Percentiles rank a stretch among this genome's conserved stretches.
phyloP scores from a whole-genome alignment of 2,329 filamentous ascomycete genomes.

The Dactylellina haptotyla region DNA sequence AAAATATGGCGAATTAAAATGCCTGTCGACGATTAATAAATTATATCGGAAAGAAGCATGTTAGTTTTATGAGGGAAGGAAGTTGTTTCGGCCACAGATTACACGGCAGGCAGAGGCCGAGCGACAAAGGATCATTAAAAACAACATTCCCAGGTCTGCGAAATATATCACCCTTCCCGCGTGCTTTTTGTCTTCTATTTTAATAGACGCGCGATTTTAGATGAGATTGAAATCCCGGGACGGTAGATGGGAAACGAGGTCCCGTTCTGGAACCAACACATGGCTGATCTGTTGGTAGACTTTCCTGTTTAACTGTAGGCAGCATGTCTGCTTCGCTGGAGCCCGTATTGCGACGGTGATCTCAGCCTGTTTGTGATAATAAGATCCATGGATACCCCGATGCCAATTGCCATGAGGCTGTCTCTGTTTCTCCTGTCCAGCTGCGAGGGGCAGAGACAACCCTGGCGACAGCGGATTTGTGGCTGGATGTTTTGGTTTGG shows the following conservation, averaged over 20 bases:
- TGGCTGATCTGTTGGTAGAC: conserved; percentile 7
- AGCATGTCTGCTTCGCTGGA: too few species aligned
- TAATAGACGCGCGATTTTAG: background rate
- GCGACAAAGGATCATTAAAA: conserved; percentile 3
- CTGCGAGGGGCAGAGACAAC: conserved; percentile 42
- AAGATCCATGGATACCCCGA: background rate
- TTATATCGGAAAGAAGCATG: conserved; percentile 17
- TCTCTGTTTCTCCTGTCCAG: conserved; percentile 27
- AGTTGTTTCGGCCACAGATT: conserved; percentile 4
- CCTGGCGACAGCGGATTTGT: conserved; percentile 4
- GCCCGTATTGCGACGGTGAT: background rate
- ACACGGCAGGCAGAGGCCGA: background rate
- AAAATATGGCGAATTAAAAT: background rate
- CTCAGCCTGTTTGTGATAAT: background rate
- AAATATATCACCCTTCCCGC: conserved; percentile 13
- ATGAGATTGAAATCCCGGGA: conserved; percentile 1
- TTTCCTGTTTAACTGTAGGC: background rate
- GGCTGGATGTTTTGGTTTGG: background rate
- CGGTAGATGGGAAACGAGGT: conserved; percentile 45
- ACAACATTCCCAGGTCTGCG: conserved; percentile 1
- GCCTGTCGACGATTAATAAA: too few species aligned
- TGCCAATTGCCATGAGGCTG: background rate
- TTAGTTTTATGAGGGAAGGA: background rate
- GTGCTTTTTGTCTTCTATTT: background rate
- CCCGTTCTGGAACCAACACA: conserved; percentile 37